Conservation (phyloP, 306 rosid genomes). For the Vicia faba region DNA sequence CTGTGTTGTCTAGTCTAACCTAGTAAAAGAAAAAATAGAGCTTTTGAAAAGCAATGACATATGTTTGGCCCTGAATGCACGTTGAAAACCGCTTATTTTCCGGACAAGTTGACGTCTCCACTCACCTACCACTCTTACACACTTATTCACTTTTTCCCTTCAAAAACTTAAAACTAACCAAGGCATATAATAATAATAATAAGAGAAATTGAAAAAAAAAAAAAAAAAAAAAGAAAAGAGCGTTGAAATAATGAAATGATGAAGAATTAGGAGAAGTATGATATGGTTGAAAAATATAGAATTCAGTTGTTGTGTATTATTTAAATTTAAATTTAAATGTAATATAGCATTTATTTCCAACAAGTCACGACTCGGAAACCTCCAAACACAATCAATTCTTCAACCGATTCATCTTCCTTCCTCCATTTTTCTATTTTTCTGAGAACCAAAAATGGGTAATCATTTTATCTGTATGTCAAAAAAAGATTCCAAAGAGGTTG, state of each 20-base stretch:
- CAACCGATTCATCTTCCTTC: background rate
- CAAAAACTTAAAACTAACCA: too few species aligned
- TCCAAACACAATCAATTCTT: background rate
- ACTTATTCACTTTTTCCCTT: background rate
- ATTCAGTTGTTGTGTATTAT: too few species aligned
- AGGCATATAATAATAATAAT: too few species aligned
- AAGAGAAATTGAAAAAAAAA: too few species aligned
- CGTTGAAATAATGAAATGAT: slow-evolving; percentile 4
- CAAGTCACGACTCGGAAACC: slow-evolving; percentile 6
- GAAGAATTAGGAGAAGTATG: background rate
- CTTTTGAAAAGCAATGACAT: background rate
- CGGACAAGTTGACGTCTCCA: background rate
- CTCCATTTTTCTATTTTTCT: background rate
- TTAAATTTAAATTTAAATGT: too few species aligned
- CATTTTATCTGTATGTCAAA: slow-evolving; percentile 81
- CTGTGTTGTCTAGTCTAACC: background rate
- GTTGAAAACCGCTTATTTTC: background rate
- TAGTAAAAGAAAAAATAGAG: background rate
- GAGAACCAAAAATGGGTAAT: slow-evolving; percentile 63
- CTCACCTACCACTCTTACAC: background rate
- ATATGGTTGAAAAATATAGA: background rate
- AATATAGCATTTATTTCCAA: background rate
- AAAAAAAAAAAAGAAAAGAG: background rate
- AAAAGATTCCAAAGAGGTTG: slow-evolving; percentile 73
- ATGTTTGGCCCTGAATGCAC: background rate